A percentile compares a stretch with the other conserved stretches of the same genome.
Conservation (phyloP, 192 early-diverging fungal species). For the Globomyces pollinis-pini region DNA sequence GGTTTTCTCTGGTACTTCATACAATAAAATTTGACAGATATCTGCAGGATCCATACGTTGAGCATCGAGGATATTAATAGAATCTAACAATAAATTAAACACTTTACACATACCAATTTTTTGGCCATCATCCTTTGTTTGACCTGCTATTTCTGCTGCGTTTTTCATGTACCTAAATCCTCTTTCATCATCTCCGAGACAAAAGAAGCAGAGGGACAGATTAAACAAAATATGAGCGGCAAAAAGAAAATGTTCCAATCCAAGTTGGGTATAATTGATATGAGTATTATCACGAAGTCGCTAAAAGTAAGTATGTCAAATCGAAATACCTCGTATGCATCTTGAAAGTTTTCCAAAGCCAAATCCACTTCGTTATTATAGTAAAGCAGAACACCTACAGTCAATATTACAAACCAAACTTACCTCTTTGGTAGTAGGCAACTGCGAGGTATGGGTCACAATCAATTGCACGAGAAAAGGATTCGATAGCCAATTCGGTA, state of each 20-base stretch:
- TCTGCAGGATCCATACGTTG: conserved; percentile 27
- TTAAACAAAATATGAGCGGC: conserved; percentile 90
- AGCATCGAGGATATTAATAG: too few species aligned
- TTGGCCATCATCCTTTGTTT: conserved; percentile 10
- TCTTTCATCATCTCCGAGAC: conserved; percentile 59
- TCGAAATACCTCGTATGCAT: conserved; percentile 54
- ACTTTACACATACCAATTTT: too few species aligned
- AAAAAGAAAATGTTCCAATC: conserved; percentile 80
- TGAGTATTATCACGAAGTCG: conserved; percentile 61
- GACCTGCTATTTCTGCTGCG: conserved; percentile 25
- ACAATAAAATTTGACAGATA: conserved; percentile 23
- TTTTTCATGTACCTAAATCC: conserved; percentile 68
- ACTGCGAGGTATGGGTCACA: conserved; percentile 85
- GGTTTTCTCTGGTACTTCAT: conserved; percentile 59
- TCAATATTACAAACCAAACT: too few species aligned
- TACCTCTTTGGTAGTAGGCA: conserved; percentile 91
- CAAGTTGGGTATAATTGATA: conserved; percentile 94
- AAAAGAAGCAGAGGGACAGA: conserved; percentile 74
- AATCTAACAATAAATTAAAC: too few species aligned
- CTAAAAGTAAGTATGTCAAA: conserved; percentile 1
- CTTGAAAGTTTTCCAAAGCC: conserved; percentile 73
- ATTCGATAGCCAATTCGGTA: conserved; percentile 68
- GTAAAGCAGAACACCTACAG: conserved; percentile 74
- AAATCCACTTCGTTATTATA: conserved; percentile 57
- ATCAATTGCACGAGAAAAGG: conserved; percentile 64